These are phyloP conservation scores for Fraxinus pennsylvanica DNA, from an alignment of 257 asterid genomes.

Conservation along the genomic window DNA sequence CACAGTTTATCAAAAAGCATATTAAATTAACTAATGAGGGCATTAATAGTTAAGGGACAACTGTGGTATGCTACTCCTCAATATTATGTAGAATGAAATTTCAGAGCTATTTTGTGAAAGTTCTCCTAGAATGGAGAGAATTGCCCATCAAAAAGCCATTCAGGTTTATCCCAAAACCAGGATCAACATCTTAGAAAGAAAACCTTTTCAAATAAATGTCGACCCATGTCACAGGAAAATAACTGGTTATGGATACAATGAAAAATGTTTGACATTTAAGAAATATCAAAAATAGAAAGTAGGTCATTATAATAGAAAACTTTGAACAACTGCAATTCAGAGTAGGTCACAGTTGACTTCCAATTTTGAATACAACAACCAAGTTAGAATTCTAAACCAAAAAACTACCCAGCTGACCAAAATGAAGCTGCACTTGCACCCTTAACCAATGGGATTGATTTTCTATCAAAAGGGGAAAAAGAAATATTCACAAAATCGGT, in stretches of 20 bases:
- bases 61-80: neutral
- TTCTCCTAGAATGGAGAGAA: neutral
- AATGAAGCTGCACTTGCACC: no score
- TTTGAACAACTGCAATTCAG: slow-evolving; percentile 34
- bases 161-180: neutral
- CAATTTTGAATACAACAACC: no score
- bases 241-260: neutral
- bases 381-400: no score
- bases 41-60: neutral
- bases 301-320: neutral
- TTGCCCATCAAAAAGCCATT: neutral
- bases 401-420: no score
- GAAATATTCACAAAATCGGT: no score
- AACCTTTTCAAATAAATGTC: slow-evolving; percentile 12
- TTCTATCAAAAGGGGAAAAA: no score
- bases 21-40: neutral
- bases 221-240: slow-evolving; percentile 18
- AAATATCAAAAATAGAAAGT: slow-evolving; percentile 4
- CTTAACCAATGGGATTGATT: no score
- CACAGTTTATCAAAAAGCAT: neutral
- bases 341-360: neutral
- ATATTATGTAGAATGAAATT: neutral
- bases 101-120: neutral
- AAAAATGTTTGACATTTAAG: neutral
- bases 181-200: slow-evolving; percentile 14